Conservation (phyloP, 768 basidiomycete genomes). For the Suillus lakei region DNA sequence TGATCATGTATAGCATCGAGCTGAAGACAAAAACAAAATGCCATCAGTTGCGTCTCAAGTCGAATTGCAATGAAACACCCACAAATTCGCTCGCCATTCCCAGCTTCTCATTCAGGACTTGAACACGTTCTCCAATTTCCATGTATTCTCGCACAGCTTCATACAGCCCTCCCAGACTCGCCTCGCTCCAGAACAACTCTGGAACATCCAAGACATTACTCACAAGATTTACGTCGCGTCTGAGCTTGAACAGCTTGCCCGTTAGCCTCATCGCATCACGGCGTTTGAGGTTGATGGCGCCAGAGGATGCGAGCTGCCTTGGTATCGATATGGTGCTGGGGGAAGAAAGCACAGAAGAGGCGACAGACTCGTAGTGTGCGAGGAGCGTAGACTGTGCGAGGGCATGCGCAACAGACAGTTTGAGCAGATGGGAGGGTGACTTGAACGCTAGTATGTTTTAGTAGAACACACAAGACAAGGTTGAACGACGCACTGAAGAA, state of each 20-base stretch:
- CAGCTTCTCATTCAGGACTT: constrained; percentile 86
- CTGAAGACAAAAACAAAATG: constrained; percentile 40
- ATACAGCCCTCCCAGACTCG: constrained; percentile 86
- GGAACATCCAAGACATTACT: constrained; percentile 94
- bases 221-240: constrained; percentile 89
- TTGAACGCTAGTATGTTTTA: constrained; percentile 70
- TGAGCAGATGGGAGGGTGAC: constrained; percentile 86
- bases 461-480: background rate
- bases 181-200: constrained; percentile 94
- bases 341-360: constrained; percentile 78
- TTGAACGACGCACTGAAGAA: constrained; percentile 79
- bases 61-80: constrained; percentile 44
- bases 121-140: constrained; percentile 85
- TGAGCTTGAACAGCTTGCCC: constrained; percentile 82
- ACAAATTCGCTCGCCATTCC: constrained; percentile 89
- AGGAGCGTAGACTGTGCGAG: constrained; percentile 94
- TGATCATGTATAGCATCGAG: constrained; percentile 94
- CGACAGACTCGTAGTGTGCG: constrained; percentile 82
- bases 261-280: constrained; percentile 88
- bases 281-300: constrained; percentile 74
- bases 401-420: constrained; percentile 93
- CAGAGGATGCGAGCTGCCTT: constrained; percentile 77
- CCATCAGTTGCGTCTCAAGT: background rate
- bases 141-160: constrained; percentile 95
- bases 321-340: constrained; percentile 83